Base-by-base conservation (phyloP, 805 yeast species). In the Starmerella davenportii region DNA sequence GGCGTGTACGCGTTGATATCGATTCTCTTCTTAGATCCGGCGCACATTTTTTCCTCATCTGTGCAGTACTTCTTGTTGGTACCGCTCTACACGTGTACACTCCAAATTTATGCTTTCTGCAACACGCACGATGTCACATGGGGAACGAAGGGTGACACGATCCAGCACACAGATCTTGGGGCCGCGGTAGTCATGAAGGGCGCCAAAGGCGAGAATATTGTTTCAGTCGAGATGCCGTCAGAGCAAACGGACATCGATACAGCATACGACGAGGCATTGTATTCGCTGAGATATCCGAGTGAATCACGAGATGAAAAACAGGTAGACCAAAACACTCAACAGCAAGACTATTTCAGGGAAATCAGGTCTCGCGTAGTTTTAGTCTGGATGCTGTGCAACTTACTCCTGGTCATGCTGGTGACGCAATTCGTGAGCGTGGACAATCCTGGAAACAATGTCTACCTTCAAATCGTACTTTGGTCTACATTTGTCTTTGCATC, bases 61-160 rank as follows among this genome's bases (percentile, higher is more conserved):
- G 39, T 74, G 4, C 98, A 87, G 57, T 87, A 90, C 64, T 79
- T 87, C 60, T 56, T 85, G 47, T 69, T 90, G 66, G 66, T 87
- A 38, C 96, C 98, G 20, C 76, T 92, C 0, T 87, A 84, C 56
- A 79, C 92, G 3, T 81, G 94, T 61, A 76, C 94, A 2, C 64
- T 87, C 41, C 95, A 87, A 60, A 84, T 90, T 42, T 87, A 84
- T 62, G 95, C 98, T 1, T 84, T 87, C 60, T 87, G 98, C 63
- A 87, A 87, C 57, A 87, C 95, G 2, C 96, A 87, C 60, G 98
- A 87, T 64, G 94, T 90, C 37, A 79, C 95, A 0, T 87, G 98
- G 98, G 98, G 98, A 60, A 87, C 98, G 2, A 87, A 87, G 56
- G 98, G 98, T 48, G 95, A 85, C 43, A 79, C 76, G 46, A 71